Evolutionary conservation across 225 moss, liverwort and hornwort genomes (phyloP), one percentile per base, ranked within the genome.

Genomic region (Neckera pumila): DNA sequence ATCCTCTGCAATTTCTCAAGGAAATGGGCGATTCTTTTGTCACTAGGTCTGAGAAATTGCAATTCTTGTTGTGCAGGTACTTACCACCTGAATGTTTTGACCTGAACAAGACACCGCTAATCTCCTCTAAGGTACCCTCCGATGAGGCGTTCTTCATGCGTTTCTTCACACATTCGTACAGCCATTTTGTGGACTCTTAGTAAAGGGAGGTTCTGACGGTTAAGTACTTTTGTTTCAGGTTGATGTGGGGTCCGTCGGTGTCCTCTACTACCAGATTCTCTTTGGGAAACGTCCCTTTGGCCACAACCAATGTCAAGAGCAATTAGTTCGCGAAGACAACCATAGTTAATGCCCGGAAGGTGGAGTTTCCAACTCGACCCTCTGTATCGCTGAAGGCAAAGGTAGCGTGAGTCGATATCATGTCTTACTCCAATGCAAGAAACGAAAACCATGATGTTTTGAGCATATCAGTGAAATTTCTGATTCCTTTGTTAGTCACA

Each of bases 21-120:
- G 47, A 58, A n/a, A 49, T n/a, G 63, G 65, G 45, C 31, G 15
- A 38, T 76, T 61, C 43, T 54, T 79, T 54, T 59, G 25, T 72
- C 59, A 62, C 84, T 78, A 43, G 63, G 54, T 87, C 79, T 90
- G 79, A 87, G 71, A 11, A 83, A 65, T 81, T 54, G 14, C 63
- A 78, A 51, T 78, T 70, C 49, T 88, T 67, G 81, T 69, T 88
- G 78, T 89, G 87, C 94, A 96, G 98, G 98, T 98, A 98, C 86
- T 89, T 98, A 79, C 96, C 98, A 87, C 98, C 98, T 72, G 98
- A 98, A 90, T 98, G 98, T 94, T 98, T 98, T 91, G 98, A 98
- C 90, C 91, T 98, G 87, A 94, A 94, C 92, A 95, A 93, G 86
- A 95, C 91, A 83, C 98, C 98, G 56, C 79, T 98, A 78, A 96